phyloP scores from a whole-genome alignment of 2,329 filamentous ascomycete genomes.

The Ascochyta rabiei region DNA sequence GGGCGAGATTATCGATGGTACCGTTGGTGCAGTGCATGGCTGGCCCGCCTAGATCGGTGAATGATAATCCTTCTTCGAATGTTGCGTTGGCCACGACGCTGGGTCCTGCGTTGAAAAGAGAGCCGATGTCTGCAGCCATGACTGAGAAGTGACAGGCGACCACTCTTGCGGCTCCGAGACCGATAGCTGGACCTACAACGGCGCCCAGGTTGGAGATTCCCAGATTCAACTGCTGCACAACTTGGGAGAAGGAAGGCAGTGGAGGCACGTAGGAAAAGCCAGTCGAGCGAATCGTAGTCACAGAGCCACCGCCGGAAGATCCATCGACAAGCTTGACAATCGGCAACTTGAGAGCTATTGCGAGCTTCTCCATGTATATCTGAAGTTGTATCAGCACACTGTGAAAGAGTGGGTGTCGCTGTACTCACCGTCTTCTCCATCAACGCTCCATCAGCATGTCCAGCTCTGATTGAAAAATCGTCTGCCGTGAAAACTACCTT shows the following conservation, averaged over 20 bases:
- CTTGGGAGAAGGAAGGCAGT: slow-evolving; percentile 58
- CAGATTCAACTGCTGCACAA: slow-evolving; percentile 64
- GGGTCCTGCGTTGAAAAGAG: slow-evolving; percentile 68
- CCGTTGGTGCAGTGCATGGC: slow-evolving; percentile 68
- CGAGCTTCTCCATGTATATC: slow-evolving; percentile 67
- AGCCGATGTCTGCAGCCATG: slow-evolving; percentile 68
- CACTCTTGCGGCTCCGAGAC: slow-evolving; percentile 66
- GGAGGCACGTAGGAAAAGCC: slow-evolving; percentile 67
- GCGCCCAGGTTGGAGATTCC: slow-evolving; percentile 70
- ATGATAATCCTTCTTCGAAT: slow-evolving; percentile 66
- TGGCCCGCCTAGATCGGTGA: slow-evolving; percentile 66
- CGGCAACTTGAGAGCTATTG: slow-evolving; percentile 62
- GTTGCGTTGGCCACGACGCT: slow-evolving; percentile 67
- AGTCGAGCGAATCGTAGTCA: slow-evolving; percentile 62
- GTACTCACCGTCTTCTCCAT: slow-evolving; percentile 59
- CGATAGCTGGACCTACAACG: slow-evolving; percentile 67
- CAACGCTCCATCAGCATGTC: slow-evolving; percentile 67
- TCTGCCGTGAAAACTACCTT: slow-evolving; percentile 67
- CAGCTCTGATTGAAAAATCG: slow-evolving; percentile 67
- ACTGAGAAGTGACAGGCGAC: slow-evolving; percentile 69
- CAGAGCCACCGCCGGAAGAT: slow-evolving; percentile 66
- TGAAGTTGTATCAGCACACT: slow-evolving; percentile 24
- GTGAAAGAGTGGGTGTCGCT: neutral
- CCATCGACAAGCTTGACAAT: slow-evolving; percentile 70
- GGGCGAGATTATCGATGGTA: slow-evolving; percentile 68